Evolutionary conservation across 176 grass and related monocot species (phyloP).

Genomic region (Bolboschoenus planiculmis): DNA sequence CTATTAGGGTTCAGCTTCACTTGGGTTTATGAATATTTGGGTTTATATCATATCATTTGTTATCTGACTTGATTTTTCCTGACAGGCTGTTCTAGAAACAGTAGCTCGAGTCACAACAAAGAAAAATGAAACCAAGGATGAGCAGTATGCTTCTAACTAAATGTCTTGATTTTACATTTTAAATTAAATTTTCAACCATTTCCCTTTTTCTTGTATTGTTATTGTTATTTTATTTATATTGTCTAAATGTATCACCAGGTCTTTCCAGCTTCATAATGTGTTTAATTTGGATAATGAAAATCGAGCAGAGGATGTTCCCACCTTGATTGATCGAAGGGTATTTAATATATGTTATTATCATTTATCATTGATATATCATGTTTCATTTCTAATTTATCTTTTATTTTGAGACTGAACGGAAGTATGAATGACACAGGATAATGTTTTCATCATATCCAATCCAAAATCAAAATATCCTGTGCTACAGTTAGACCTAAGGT

Average conservation of each 20-base stretch:
- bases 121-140: constrained; percentile 98
- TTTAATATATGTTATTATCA: constrained; percentile 6
- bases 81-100: constrained; percentile 88
- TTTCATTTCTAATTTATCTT: neutral
- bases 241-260: constrained; percentile 31
- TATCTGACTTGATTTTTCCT: constrained; percentile 21
- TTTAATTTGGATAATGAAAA: constrained; percentile 86
- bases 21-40: neutral
- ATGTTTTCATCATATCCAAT: constrained; percentile 99
- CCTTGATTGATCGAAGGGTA: constrained; percentile 94
- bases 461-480: constrained; percentile 99
- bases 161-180: constrained; percentile 22
- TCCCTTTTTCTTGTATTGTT: constrained; percentile 17
- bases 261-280: constrained; percentile 93
- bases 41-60: neutral
- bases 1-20: neutral
- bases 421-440: constrained; percentile 53
- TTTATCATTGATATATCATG: neutral
- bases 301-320: constrained; percentile 79
- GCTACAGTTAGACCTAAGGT: constrained; percentile 88
- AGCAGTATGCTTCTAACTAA: constrained; percentile 58
- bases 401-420: constrained; percentile 17
- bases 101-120: constrained; percentile 85
- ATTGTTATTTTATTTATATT: constrained; percentile 14
- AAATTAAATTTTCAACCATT: too few relatives aligned